These are phyloP conservation scores for Amanita molliuscula DNA, from an alignment of 768 basidiomycete genomes.

Conservation along the genomic window DNA sequence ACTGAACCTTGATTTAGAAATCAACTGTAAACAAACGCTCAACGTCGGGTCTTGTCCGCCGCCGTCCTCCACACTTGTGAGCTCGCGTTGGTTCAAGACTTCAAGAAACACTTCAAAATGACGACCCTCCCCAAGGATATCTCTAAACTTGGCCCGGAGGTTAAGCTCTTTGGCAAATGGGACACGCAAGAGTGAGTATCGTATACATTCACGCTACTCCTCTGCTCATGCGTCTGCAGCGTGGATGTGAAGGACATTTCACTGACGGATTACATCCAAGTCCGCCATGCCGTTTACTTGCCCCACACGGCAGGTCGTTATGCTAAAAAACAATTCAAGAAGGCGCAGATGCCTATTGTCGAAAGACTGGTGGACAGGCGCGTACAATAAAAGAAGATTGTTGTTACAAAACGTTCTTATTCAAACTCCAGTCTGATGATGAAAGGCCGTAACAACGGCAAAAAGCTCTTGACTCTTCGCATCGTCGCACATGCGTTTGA, in stretches of 20 bases:
- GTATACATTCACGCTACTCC: background rate
- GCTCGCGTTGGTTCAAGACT: constrained; percentile 17
- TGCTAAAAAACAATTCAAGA: constrained; percentile 99
- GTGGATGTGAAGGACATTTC: constrained; percentile 99
- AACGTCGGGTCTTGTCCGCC: constrained; percentile 20
- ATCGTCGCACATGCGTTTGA: constrained; percentile 99
- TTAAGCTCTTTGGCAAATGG: constrained; percentile 99
- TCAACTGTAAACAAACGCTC: constrained; percentile 38
- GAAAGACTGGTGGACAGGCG: constrained; percentile 97
- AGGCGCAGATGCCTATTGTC: constrained; percentile 99
- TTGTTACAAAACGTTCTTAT: background rate
- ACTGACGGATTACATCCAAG: constrained; percentile 98
- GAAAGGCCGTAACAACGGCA: constrained; percentile 99
- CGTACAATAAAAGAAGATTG: constrained; percentile 13
- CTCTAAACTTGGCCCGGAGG: constrained; percentile 70
- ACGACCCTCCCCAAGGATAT: constrained; percentile 77
- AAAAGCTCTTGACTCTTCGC: constrained; percentile 97
- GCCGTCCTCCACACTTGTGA: constrained; percentile 22
- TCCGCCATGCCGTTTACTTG: constrained; percentile 93
- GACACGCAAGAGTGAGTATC: constrained; percentile 87
- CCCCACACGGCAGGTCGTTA: constrained; percentile 99
- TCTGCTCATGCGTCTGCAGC: constrained; percentile 28
- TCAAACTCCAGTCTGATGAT: constrained; percentile 78
- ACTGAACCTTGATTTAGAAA: constrained; percentile 35
- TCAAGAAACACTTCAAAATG: constrained; percentile 37